Percentiles rank a stretch among this genome's conserved stretches.
These are phyloP conservation scores for Acacia concinna DNA, from an alignment of 331 rosid species.

Conservation along the genomic window DNA sequence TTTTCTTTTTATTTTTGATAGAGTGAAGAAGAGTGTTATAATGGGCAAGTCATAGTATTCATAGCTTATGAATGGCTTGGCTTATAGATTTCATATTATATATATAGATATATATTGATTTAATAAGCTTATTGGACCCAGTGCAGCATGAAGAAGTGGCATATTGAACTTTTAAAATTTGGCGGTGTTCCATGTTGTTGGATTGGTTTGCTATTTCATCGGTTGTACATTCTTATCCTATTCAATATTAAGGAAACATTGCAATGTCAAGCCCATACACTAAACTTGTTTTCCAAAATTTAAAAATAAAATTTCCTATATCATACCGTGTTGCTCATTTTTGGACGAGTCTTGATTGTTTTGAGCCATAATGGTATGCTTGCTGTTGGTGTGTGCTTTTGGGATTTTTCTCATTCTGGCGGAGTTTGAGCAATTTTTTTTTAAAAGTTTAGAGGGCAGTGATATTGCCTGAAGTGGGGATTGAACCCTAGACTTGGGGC, in stretches of 20 bases:
- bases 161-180: not conserved
- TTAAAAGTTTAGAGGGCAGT: too few species aligned
- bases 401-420: not conserved
- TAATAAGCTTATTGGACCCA: not conserved
- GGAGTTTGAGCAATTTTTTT: too few species aligned
- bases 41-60: not conserved
- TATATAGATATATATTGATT: not conserved
- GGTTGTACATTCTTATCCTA: not conserved
- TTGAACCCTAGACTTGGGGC: too few species aligned
- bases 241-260: not conserved
- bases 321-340: not conserved
- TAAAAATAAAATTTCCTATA: not conserved
- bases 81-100: not conserved
- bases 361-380: not conserved
- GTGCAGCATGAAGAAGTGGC: not conserved
- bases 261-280: not conserved
- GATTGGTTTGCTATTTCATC: not conserved
- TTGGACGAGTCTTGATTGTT: slow-evolving; percentile 8
- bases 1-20: not conserved
- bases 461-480: too few species aligned
- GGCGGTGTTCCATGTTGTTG: not conserved
- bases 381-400: slow-evolving; percentile 22
- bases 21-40: slow-evolving; percentile 14
- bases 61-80: not conserved
- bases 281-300: not conserved